Evolutionary conservation across 2,329 filamentous ascomycete genomes (phyloP).

Genomic region (Fusarium coffeatum): DNA sequence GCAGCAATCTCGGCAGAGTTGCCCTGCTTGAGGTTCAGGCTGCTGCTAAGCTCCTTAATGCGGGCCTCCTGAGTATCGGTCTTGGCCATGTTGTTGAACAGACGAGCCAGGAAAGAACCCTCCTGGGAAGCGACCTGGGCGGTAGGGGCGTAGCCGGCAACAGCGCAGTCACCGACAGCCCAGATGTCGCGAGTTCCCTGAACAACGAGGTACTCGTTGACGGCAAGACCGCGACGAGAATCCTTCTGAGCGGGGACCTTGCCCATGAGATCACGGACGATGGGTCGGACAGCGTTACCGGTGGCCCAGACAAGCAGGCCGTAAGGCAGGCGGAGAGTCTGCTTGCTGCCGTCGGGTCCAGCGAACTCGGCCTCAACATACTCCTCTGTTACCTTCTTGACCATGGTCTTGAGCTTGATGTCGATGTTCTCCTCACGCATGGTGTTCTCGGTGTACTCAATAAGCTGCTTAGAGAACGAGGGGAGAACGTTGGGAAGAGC

Average conservation of each 20-base stretch:
- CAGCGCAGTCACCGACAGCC: conserved; percentile 96
- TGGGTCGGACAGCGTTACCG: conserved; percentile 89
- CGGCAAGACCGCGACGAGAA: conserved; percentile 91
- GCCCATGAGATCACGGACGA: conserved; percentile 90
- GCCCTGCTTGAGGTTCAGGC: conserved; percentile 69
- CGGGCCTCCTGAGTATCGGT: conserved; percentile 83
- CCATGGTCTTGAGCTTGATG: conserved; percentile 98
- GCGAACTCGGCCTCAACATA: conserved; percentile 90
- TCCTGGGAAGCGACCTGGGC: conserved; percentile 97
- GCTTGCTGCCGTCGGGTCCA: conserved; percentile 85
- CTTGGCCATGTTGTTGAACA: conserved; percentile 99
- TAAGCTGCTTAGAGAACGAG: conserved; percentile 98
- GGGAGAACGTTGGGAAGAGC: conserved; percentile 95
- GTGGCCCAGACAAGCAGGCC: conserved; percentile 98
- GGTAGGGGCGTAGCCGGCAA: conserved; percentile 97
- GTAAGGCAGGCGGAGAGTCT: conserved; percentile 85
- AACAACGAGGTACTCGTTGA: conserved; percentile 98
- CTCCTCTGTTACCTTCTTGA: conserved; percentile 95
- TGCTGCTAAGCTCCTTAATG: conserved; percentile 74
- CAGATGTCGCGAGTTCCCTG: conserved; percentile 97
- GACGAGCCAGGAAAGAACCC: conserved; percentile 90
- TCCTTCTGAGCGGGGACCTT: conserved; percentile 96
- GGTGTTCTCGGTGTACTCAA: conserved; percentile 98
- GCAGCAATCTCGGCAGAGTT: conserved; percentile 74
- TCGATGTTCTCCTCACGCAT: conserved; percentile 99